Evolutionary conservation across 106 monocot genomes (phyloP).

Genomic region (Platanthera guangdongensis): DNA sequence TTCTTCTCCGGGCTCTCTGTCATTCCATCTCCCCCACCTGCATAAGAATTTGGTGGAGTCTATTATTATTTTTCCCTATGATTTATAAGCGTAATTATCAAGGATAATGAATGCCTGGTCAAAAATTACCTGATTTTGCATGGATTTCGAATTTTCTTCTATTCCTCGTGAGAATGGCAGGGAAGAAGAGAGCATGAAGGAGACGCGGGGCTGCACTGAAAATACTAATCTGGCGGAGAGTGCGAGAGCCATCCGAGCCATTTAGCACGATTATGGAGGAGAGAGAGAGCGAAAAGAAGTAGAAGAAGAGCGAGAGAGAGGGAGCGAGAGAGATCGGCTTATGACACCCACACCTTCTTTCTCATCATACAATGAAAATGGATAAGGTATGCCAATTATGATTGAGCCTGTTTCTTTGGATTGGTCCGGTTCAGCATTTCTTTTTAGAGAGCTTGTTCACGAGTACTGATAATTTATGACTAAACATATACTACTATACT

Average conservation of each 20-base stretch:
- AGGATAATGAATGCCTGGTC: neutral
- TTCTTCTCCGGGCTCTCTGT: conserved; percentile 65
- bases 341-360: neutral
- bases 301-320: no score
- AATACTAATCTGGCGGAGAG: conserved; percentile 9
- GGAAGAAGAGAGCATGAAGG: neutral
- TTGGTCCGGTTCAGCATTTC: neutral
- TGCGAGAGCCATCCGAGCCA: conserved; percentile 35
- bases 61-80: neutral
- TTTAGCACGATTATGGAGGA: conserved; percentile 1
- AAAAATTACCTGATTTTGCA: conserved; percentile 37
- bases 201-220: conserved; percentile 15
- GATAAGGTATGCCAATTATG: neutral
- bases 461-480: no score
- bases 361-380: neutral
- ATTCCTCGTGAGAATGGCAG: neutral
- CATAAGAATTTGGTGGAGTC: neutral
- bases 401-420: neutral
- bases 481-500: no score
- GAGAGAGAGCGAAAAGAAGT: no score
- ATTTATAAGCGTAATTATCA: neutral
- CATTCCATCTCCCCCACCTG: conserved; percentile 61
- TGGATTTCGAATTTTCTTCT: conserved; percentile 21
- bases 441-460: no score
- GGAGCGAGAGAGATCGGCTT: neutral